Evolutionary conservation across 768 basidiomycete species (phyloP).

Genomic region (Termitomyces sp.): DNA sequence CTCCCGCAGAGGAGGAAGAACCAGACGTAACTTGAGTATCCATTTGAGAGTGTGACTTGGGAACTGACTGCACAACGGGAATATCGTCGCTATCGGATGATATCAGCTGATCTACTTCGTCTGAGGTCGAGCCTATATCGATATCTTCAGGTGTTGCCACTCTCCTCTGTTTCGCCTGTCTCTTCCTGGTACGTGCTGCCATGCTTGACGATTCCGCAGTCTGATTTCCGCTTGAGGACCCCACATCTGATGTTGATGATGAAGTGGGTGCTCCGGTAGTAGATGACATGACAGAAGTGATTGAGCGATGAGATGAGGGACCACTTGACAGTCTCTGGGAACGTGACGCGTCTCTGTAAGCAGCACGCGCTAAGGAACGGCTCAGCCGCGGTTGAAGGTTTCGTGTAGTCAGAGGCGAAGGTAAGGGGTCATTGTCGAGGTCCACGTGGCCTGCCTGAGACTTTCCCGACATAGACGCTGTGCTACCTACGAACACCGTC

Average conservation of each 20-base stretch:
- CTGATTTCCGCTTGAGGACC: not conserved
- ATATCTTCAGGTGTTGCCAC: not conserved
- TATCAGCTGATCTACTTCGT: slow-evolving; percentile 11
- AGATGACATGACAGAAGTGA: slow-evolving; percentile 5
- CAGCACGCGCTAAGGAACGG: not conserved
- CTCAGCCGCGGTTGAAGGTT: slow-evolving; percentile 10
- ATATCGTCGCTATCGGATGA: slow-evolving; percentile 5
- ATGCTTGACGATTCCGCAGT: not conserved
- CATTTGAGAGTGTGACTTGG: not conserved
- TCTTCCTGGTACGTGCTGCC: not conserved
- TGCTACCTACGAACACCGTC: not conserved
- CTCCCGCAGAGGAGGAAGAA: not conserved
- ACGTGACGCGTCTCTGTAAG: slow-evolving; percentile 1
- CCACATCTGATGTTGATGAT: slow-evolving; percentile 1
- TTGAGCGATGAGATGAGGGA: not conserved
- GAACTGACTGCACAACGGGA: not conserved
- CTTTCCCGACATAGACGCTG: slow-evolving; percentile 6
- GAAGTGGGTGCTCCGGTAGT: not conserved
- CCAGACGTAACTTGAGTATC: not conserved
- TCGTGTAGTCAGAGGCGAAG: slow-evolving; percentile 10
- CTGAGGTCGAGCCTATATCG: not conserved
- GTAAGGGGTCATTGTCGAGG: slow-evolving; percentile 8
- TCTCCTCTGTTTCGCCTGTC: not conserved
- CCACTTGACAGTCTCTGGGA: not conserved
- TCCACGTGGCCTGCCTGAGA: slow-evolving; percentile 12